Conservation (phyloP, 768 basidiomycete species). For the Boletales sp. region DNA sequence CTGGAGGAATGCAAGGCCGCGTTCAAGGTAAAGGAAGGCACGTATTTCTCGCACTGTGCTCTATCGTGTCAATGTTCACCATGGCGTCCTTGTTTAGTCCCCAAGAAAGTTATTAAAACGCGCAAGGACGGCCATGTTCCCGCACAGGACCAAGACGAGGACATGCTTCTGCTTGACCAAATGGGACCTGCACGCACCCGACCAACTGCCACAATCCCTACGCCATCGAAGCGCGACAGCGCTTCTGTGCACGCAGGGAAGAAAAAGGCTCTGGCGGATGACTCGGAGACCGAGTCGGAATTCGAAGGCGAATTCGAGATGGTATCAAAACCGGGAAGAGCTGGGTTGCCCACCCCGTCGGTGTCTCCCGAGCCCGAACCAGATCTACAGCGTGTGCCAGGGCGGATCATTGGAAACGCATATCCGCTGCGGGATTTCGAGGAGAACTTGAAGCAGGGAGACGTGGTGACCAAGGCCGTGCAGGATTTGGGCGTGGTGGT, state of each 20-base stretch:
- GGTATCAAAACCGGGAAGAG: conserved; percentile 7
- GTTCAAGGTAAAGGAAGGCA: conserved; percentile 81
- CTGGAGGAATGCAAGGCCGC: conserved; percentile 57
- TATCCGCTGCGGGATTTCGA: conserved; percentile 76
- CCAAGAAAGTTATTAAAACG: conserved; percentile 53
- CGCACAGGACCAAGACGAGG: conserved; percentile 58
- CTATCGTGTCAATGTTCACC: not conserved
- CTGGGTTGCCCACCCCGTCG: conserved; percentile 49
- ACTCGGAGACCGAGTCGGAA: conserved; percentile 57
- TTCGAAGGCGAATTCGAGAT: conserved; percentile 32
- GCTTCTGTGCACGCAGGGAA: conserved; percentile 4
- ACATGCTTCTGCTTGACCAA: conserved; percentile 53
- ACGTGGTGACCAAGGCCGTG: conserved; percentile 81
- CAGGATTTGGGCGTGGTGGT: conserved; percentile 74
- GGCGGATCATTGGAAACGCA: conserved; percentile 72
- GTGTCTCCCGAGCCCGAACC: conserved; percentile 43
- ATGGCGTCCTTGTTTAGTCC: conserved; percentile 38
- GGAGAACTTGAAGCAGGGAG: conserved; percentile 65
- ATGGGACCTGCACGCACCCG: conserved; percentile 20
- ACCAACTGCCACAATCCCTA: conserved; percentile 10
- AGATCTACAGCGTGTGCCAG: conserved; percentile 56
- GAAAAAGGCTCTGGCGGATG: conserved; percentile 23
- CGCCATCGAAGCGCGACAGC: conserved; percentile 3
- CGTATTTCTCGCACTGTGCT: conserved; percentile 9
- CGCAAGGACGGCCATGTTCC: conserved; percentile 63